Base-by-base conservation (phyloP, 345 rosid species). In the Eucalyptus cloeziana region DNA sequence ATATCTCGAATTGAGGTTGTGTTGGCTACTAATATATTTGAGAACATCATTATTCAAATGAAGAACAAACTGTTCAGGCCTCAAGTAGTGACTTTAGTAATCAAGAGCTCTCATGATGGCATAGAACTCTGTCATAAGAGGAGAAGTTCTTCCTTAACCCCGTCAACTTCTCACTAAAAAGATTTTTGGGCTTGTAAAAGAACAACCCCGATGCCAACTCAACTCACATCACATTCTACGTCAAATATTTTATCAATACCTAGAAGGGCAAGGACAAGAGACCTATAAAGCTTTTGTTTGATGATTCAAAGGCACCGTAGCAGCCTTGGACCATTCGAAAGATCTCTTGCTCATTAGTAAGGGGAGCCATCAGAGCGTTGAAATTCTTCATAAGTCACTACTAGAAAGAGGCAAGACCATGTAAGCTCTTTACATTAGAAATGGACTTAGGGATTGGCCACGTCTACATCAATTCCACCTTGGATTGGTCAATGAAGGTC, bases 91-190 rank as follows among this genome's bases (percentile, higher is more conserved):
- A 58, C 64, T 58, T 58, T 58, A 58, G n/a, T 25, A 27, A 58
- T 58, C 1, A 25, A 58, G 64, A 25, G n/a, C n/a, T 58, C 64
- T 25, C n/a, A 58, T 27, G 27, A 58, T 25, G 64, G 64, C 7
- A 25, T 25, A 58, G 13, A 25, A 58, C 64, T 58, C 64, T 58
- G 0, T 58, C 64, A 58, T 24, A 58, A 58, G n/a, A 58, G 64
- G 64, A 58, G 14, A 9, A 58, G n/a, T 58, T 58, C 64, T 58
- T 58, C 64, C 64, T 58, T 58, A 24, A 58, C 64, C 64, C n/a
- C 0, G 17, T 30, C 8, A 6, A 2, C 17, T 62, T 0, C 0
- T 62, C 15, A 13, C 69, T 13, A 13, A 62, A 62, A 62, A 62
- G 33, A 13, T 13, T 60, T 62, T 62, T 62, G 69, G 15, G 8